phyloP scores from a whole-genome alignment of 2,329 filamentous ascomycete genomes.

The Ophiocordyceps camponoti-floridani region DNA sequence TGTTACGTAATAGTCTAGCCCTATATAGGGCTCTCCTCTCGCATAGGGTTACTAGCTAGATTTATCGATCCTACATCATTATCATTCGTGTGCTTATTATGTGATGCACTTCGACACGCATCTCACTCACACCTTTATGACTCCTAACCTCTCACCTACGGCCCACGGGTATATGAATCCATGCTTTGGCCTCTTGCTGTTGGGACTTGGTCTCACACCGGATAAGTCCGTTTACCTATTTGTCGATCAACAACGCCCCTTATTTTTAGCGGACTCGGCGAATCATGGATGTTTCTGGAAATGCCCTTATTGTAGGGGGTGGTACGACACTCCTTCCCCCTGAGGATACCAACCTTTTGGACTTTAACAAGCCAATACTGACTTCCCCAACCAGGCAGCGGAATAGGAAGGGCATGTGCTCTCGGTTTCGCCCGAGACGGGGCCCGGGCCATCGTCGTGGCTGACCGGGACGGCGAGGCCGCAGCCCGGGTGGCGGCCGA shows the following conservation, averaged over 20 bases:
- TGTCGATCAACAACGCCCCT: background rate
- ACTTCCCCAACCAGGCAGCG: background rate
- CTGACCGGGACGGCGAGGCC: slow-evolving; percentile 3
- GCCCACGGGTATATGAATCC: background rate
- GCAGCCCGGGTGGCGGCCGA: slow-evolving; percentile 2
- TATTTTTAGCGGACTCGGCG: background rate
- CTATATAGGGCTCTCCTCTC: no score
- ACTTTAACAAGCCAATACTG: background rate
- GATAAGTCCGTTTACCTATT: background rate
- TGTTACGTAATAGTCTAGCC: no score
- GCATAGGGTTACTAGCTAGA: no score
- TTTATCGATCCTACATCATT: no score
- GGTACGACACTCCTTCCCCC: background rate
- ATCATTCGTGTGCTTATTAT: no score
- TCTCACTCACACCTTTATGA: no score
- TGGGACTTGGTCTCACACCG: background rate
- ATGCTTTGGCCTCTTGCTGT: background rate
- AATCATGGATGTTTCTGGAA: background rate
- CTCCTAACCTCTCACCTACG: no score
- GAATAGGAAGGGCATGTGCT: slow-evolving; percentile 2
- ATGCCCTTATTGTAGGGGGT: background rate
- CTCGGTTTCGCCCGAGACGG: slow-evolving; percentile 5
- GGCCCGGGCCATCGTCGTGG: slow-evolving; percentile 3
- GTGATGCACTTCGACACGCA: no score
- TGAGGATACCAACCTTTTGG: background rate